A percentile compares a stretch with the other conserved stretches of the same genome.
phyloP scores from a whole-genome alignment of 1,139 yeast genomes.

The Martiniozyma asiatica region DNA sequence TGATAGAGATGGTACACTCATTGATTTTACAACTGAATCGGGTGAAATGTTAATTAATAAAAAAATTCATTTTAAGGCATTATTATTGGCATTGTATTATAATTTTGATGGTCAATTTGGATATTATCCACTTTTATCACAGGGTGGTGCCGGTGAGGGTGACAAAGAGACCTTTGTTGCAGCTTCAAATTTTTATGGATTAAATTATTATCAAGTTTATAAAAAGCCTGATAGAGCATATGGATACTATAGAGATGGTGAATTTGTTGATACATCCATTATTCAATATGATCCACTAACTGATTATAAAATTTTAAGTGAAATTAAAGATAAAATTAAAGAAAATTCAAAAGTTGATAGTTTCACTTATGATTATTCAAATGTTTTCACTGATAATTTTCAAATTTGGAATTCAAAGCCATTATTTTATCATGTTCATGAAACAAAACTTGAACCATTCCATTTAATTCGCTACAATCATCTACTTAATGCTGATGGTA shows the following conservation, averaged over 20 bases:
- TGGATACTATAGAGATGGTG: conserved; percentile 20
- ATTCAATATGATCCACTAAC: conserved; percentile 56
- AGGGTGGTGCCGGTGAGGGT: conserved; percentile 54
- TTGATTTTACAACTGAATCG: conserved; percentile 52
- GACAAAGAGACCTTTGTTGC: conserved; percentile 58
- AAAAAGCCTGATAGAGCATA: conserved; percentile 22
- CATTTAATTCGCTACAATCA: conserved; percentile 9
- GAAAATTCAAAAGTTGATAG: conserved; percentile 7
- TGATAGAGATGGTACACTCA: conserved; percentile 44
- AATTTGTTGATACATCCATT: conserved; percentile 30
- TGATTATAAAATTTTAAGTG: conserved; percentile 29
- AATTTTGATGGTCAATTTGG: conserved; percentile 44
- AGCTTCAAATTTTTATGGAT: conserved; percentile 40
- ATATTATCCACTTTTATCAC: conserved; percentile 44
- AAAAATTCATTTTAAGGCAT: conserved; percentile 35
- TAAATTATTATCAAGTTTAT: conserved; percentile 45
- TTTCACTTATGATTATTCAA: conserved; percentile 14
- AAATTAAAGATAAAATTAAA: conserved; percentile 8
- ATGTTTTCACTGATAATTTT: conserved; percentile 13
- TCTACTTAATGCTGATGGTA: conserved; percentile 12
- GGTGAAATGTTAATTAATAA: conserved; percentile 51
- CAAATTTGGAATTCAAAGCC: conserved; percentile 12
- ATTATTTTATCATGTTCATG: conserved; percentile 20
- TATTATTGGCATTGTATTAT: conserved; percentile 45
- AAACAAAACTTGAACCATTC: conserved; percentile 20